phyloP scores from a whole-genome alignment of 768 basidiomycete genomes.

The Lentinula boryana region DNA sequence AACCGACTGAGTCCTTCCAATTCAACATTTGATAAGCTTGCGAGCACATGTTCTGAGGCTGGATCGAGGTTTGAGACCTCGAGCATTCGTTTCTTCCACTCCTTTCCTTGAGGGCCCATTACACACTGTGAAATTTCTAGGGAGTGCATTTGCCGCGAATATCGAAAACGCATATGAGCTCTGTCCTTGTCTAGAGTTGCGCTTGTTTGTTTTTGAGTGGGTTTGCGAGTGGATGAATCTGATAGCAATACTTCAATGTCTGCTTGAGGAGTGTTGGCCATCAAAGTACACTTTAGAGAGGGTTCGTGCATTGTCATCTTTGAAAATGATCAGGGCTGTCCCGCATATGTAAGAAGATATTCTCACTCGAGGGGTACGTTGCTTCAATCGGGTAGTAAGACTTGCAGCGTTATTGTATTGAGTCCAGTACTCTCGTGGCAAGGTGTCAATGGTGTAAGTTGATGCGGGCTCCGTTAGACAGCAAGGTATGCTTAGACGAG shows the following conservation, averaged over 20 bases:
- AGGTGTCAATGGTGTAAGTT: conserved; percentile 23
- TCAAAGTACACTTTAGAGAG: conserved; percentile 38
- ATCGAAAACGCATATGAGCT: conserved; percentile 28
- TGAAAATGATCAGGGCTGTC: neutral
- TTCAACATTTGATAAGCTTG: neutral
- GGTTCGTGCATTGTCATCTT: conserved; percentile 38
- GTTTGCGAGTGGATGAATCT: neutral
- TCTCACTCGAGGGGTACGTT: conserved; percentile 46
- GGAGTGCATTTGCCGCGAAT: conserved; percentile 24
- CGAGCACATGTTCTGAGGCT: neutral
- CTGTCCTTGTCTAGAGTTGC: neutral
- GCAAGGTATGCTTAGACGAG: conserved; percentile 44
- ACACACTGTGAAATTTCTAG: conserved; percentile 30
- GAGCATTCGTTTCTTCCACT: conserved; percentile 33
- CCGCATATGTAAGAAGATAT: neutral
- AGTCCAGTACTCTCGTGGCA: conserved; percentile 38
- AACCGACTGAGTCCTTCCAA: neutral
- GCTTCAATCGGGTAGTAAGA: conserved; percentile 42
- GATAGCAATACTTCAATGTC: conserved; percentile 40
- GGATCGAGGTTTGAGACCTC: conserved; percentile 10
- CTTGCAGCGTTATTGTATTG: conserved; percentile 40
- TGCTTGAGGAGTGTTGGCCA: conserved; percentile 43
- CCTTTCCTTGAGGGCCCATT: conserved; percentile 23
- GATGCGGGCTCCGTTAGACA: conserved; percentile 38
- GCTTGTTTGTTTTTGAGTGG: neutral